These are phyloP conservation scores for Zancudomyces culisetae DNA, from an alignment of 371 early-diverging fungal genomes.

Conservation along the genomic window DNA sequence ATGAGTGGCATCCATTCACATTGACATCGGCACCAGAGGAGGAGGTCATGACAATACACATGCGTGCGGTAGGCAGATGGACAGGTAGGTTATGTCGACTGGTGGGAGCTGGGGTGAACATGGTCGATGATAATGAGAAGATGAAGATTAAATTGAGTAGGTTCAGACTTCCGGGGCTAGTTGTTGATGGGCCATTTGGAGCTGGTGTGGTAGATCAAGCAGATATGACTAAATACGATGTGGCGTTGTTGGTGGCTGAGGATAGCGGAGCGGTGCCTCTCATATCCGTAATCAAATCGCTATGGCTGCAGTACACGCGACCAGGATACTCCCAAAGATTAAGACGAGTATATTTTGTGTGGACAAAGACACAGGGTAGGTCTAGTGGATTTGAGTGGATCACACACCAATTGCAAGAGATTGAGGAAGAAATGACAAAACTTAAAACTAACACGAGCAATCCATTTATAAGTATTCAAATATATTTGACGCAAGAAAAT, in stretches of 20 bases:
- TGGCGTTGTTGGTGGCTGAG: conserved; percentile 54
- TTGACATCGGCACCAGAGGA: conserved; percentile 72
- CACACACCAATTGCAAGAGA: conserved; percentile 40
- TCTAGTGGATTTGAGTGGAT: conserved; percentile 69
- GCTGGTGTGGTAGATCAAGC: conserved; percentile 68
- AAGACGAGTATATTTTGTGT: conserved; percentile 68
- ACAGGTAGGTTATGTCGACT: conserved; percentile 48
- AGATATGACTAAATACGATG: too few species aligned
- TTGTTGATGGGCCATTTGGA: conserved; percentile 74
- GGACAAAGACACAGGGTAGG: conserved; percentile 61
- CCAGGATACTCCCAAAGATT: conserved; percentile 27
- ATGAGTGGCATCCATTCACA: conserved; percentile 78
- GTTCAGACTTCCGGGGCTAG: conserved; percentile 31
- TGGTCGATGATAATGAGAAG: background rate
- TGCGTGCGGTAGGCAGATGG: conserved; percentile 67
- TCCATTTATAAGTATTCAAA: conserved; percentile 42
- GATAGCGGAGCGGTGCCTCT: conserved; percentile 68
- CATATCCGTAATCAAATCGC: conserved; percentile 41
- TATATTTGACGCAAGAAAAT: conserved; percentile 49
- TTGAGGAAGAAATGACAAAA: conserved; percentile 32
- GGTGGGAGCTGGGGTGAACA: too few species aligned
- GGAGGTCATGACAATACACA: conserved; percentile 54
- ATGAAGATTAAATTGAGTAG: background rate
- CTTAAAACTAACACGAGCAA: conserved; percentile 14
- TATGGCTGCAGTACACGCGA: conserved; percentile 30